Percentiles rank a stretch among this genome's conserved stretches.
phyloP scores from a whole-genome alignment of 305 asterid genomes.

The Striga hermonthica region DNA sequence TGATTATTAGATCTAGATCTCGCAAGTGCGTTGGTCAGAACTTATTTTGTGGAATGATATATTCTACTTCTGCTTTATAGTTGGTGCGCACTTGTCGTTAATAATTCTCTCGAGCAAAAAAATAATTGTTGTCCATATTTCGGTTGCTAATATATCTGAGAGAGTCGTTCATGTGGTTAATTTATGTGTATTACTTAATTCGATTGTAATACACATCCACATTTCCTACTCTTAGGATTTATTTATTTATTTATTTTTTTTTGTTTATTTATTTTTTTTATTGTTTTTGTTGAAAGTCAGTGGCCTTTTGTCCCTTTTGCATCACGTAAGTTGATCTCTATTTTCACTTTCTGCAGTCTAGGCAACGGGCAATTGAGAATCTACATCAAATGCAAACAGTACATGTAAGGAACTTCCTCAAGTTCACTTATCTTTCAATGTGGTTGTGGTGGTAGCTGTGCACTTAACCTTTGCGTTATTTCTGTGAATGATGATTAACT shows the following conservation, averaged over 20 bases:
- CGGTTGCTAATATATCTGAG: slow-evolving; percentile 28
- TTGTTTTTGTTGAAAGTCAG: slow-evolving; percentile 22
- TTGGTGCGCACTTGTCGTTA: no score
- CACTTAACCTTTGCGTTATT: slow-evolving; percentile 9
- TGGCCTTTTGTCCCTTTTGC: slow-evolving; percentile 17
- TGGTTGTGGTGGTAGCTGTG: slow-evolving; percentile 24
- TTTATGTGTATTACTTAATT: slow-evolving; percentile 20
- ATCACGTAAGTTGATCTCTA: slow-evolving; percentile 17
- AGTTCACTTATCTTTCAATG: slow-evolving; percentile 8
- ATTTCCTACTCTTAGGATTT: slow-evolving; percentile 23
- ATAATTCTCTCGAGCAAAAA: no score
- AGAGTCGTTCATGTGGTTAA: slow-evolving; percentile 19
- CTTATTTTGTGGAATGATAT: slow-evolving; percentile 17
- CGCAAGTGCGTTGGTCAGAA: slow-evolving; percentile 13
- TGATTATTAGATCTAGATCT: slow-evolving; percentile 21
- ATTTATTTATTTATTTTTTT: background rate
- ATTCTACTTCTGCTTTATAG: slow-evolving; percentile 9
- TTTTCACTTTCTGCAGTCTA: slow-evolving; percentile 61
- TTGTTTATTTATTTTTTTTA: background rate
- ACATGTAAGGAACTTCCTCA: slow-evolving; percentile 53
- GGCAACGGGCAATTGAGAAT: slow-evolving; percentile 92
- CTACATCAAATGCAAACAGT: slow-evolving; percentile 88
- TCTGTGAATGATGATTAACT: background rate
- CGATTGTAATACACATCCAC: slow-evolving; percentile 18
- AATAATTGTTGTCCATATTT: slow-evolving; percentile 19